Percentiles rank a stretch among this genome's conserved stretches.
Evolutionary conservation across 1,139 yeast genomes (phyloP).

Genomic region (Saccharomyces hybrid): DNA sequence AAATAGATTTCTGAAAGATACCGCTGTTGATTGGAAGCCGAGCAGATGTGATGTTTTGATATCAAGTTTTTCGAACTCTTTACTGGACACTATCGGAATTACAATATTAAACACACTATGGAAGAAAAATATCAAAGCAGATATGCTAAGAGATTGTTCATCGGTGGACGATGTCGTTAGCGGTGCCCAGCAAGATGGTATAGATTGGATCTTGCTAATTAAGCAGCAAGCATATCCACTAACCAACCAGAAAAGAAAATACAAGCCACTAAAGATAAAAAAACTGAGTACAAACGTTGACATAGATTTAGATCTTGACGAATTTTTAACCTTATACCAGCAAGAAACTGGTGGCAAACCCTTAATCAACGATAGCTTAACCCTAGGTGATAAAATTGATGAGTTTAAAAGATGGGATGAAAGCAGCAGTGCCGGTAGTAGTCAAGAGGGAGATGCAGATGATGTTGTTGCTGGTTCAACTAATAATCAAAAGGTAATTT

Average conservation of each 20-base stretch:
- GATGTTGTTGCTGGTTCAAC: conserved; percentile 25
- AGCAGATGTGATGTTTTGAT: conserved; percentile 75
- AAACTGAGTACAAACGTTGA: conserved; percentile 56
- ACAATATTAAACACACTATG: conserved; percentile 59
- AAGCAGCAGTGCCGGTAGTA: conserved; percentile 24
- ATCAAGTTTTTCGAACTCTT: conserved; percentile 49
- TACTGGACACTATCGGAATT: conserved; percentile 51
- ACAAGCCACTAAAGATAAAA: conserved; percentile 68
- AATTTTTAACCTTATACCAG: conserved; percentile 45
- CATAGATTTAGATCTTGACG: conserved; percentile 62
- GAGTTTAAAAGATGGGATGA: conserved; percentile 27
- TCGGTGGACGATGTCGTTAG: conserved; percentile 63
- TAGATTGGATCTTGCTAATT: conserved; percentile 65
- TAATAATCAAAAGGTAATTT: conserved; percentile 47
- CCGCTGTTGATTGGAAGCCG: conserved; percentile 38
- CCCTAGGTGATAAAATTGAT: conserved; percentile 17
- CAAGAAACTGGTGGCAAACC: conserved; percentile 32
- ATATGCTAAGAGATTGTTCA: conserved; percentile 45
- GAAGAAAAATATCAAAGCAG: conserved; percentile 66
- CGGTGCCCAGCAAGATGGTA: conserved; percentile 61
- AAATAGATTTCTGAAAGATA: conserved; percentile 33
- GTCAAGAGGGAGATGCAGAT: conserved; percentile 29
- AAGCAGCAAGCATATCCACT: conserved; percentile 46
- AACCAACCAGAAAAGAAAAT: conserved; percentile 40
- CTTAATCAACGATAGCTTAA: conserved; percentile 10